Base-by-base conservation (phyloP, 2,329 filamentous ascomycete species). In the Proliferodiscus dingleyae region DNA sequence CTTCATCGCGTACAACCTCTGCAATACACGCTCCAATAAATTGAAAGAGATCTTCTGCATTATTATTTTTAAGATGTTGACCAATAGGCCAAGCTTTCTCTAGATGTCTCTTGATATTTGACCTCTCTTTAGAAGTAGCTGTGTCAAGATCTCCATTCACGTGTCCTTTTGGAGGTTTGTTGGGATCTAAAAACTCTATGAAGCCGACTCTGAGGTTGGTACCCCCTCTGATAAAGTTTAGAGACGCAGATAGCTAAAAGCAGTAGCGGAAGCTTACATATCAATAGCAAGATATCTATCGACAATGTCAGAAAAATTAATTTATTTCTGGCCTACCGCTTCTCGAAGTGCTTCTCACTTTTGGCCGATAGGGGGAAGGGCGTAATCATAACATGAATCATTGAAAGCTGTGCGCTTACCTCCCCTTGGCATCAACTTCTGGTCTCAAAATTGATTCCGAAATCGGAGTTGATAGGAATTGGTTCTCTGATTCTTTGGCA, bases 21-120 rank as follows among this genome's bases (percentile, higher is more conserved):
- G 84, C 84, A 55, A 93, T 87, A 58, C 83, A 86, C 56, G 77
- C 71, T 21, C 87, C 87, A 54, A 93, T 87, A 87, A 87, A 93
- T n/a, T 74, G 67, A 63, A 93, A 93, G 2, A 91, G 69, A 46
- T 82, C 80, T 46, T 88, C 81, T 1, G 84, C 80, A 52, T 89
- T 83, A 55, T 89, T 80, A 63, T 77, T 79, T 61, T 89, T 89
- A 51, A 89, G 66, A 44, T 83, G 78, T 33, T 89, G 80, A 38
- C 76, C 77, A 56, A 90, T 90, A 6, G 84, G 78, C 85, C 85
- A 89, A 43, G 78, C 78, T 53, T 74, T 82, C 62, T 89, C 86
- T 45, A 87, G 66, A 4, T 77, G 75, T 37, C 81, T 48, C 26
- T 37, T 47, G 9, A 58, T 59, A 53, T 51, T 47, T 48, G 53